Base-by-base conservation (phyloP, 495 filamentous ascomycete species). In the Penicillium riverlandense region DNA sequence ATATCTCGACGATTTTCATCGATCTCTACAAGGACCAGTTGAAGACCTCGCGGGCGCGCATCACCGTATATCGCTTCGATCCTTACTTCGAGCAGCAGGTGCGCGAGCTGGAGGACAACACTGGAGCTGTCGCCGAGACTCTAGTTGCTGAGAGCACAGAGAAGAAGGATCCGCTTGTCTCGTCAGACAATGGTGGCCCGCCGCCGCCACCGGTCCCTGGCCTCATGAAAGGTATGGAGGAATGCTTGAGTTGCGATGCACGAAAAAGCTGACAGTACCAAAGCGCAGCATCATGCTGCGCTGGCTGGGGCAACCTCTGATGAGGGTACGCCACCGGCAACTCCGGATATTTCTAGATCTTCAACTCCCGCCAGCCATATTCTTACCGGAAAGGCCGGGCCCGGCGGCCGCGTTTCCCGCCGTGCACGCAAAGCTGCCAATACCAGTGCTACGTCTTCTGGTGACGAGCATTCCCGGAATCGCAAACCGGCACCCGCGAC, bases 31-130 rank as follows among this genome's bases (percentile, higher is more conserved):
- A 82, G 36, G 84, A 89, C 37, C 87, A 96, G 54, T 66, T 98
- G 38, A 88, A 79, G 63, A 88, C 83, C 57, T 79, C 84, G 12
- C 79, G 94, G 55, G 84, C 81, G 4, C 87, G 84, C 35, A 71
- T 85, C 29, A 73, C 88, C 40, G 76, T 91, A 51, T 78, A 84
- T 51, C 74, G 73, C 12, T 97, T 97, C 62, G 89, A 92, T 59
- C 77, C 83, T 45, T 96, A 96, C 64, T 98, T 97, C 60, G 87
- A 96, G 51, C 88, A 91, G 50, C 88, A 96, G 63, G 74, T 96
- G 30, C 76, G 75, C 46, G 88, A 95, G 59, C 78, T 97, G 5
- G 92, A 98, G 61, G 67, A 70, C 37, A 66, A 71, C 44, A 67
- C 66, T 29, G 71, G 67, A 12, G 50, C 55, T 16, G 50, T 61